A percentile compares a stretch with the other conserved stretches of the same genome.
Evolutionary conservation across 75 land plant genomes (phyloP).

Genomic region (Cupressus sempervirens): DNA sequence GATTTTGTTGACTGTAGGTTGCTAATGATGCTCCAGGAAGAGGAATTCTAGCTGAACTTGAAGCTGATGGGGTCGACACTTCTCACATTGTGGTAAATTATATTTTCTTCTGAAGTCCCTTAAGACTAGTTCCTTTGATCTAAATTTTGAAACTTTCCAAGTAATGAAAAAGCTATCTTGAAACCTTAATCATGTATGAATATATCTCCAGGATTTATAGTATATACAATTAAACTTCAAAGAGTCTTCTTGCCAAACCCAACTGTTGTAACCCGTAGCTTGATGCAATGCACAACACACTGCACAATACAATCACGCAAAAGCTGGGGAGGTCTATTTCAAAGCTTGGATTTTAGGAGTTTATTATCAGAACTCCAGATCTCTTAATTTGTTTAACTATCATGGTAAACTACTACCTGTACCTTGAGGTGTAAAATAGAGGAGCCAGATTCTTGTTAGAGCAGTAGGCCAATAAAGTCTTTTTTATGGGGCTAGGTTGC

Average conservation of each 20-base stretch:
- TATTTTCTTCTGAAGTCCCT: not conserved
- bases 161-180: not conserved
- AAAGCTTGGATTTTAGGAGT: not conserved
- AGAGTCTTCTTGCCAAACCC: not conserved
- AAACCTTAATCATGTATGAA: not conserved
- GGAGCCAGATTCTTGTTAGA: not conserved
- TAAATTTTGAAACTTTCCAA: not conserved
- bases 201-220: not conserved
- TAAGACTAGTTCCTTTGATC: not conserved
- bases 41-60: constrained; percentile 61
- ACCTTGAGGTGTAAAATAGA: not conserved
- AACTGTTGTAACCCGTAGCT: not conserved
- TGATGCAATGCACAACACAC: not conserved
- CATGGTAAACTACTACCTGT: not conserved
- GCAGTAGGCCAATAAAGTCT: too few species aligned
- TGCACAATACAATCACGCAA: not conserved
- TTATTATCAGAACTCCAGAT: not conserved
- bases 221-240: not conserved
- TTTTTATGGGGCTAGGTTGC: not conserved
- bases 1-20: constrained; percentile 41
- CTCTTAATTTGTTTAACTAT: not conserved
- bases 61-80: constrained; percentile 77
- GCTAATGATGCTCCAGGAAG: constrained; percentile 85
- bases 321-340: not conserved
- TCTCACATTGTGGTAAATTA: constrained; percentile 69